A percentile compares a stretch with the other conserved stretches of the same genome.
These are phyloP conservation scores for Petrea volubilis DNA, from an alignment of 257 asterid species.

Conservation along the genomic window DNA sequence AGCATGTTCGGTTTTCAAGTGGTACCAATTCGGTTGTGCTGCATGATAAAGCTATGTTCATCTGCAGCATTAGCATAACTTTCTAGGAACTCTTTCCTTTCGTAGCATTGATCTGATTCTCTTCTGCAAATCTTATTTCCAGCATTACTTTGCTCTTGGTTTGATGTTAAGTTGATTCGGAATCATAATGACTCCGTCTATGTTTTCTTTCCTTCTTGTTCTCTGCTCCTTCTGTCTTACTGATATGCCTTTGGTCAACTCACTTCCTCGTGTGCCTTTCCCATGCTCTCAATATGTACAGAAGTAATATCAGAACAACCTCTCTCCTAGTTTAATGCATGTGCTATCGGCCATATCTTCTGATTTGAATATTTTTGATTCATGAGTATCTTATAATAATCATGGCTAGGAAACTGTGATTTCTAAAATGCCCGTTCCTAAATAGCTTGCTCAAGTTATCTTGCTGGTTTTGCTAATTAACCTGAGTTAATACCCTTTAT, in stretches of 20 bases:
- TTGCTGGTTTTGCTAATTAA: slow-evolving; percentile 8
- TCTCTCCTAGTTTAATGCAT: slow-evolving; percentile 19
- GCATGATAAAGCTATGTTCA: slow-evolving; percentile 41
- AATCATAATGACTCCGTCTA: slow-evolving; percentile 30
- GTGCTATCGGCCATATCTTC: slow-evolving; percentile 18
- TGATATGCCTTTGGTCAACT: slow-evolving; percentile 21
- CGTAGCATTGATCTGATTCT: slow-evolving; percentile 27
- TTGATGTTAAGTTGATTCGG: slow-evolving; percentile 31
- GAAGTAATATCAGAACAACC: slow-evolving; percentile 20
- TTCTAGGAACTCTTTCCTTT: slow-evolving; percentile 52
- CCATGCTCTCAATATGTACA: slow-evolving; percentile 12
- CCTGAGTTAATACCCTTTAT: not conserved
- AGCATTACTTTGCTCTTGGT: slow-evolving; percentile 38
- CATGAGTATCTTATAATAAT: slow-evolving; percentile 1
- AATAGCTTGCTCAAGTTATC: slow-evolving; percentile 19
- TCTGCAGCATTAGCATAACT: slow-evolving; percentile 41
- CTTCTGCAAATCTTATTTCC: slow-evolving; percentile 38
- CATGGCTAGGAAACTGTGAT: slow-evolving; percentile 12
- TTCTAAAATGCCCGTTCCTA: slow-evolving; percentile 15
- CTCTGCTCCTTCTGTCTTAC: slow-evolving; percentile 32
- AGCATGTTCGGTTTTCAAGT: slow-evolving; percentile 30
- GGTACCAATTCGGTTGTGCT: slow-evolving; percentile 36
- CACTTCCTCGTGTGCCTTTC: slow-evolving; percentile 28
- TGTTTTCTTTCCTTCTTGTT: slow-evolving; percentile 23
- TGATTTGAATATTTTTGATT: slow-evolving; percentile 10